A percentile compares a stretch with the other conserved stretches of the same genome.
Evolutionary conservation across 495 filamentous ascomycete species (phyloP).

Genomic region (Penicillium cinerascens): DNA sequence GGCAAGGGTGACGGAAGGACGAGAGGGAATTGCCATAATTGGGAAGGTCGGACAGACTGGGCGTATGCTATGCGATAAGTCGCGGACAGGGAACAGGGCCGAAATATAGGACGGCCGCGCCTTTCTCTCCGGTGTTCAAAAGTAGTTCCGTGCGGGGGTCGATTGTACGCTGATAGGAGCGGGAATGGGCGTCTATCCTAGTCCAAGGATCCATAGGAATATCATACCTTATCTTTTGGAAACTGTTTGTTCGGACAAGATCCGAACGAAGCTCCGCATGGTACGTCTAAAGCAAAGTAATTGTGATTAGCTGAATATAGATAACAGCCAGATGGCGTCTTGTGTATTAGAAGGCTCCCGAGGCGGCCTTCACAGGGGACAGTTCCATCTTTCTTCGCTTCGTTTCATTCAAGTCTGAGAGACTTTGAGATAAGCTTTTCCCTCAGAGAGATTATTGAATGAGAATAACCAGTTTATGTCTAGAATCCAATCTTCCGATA

Average conservation of each 20-base stretch:
- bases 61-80: neutral
- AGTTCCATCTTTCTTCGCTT: neutral
- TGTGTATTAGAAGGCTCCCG: neutral
- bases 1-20: slow-evolving; percentile 38
- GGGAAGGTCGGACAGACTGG: neutral
- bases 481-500: slow-evolving; percentile 23
- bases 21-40: slow-evolving; percentile 3
- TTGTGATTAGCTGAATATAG: neutral
- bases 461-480: neutral
- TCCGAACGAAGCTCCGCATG: slow-evolving; percentile 11
- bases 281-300: neutral
- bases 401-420: neutral
- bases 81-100: neutral
- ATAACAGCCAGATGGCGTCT: neutral
- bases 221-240: neutral
- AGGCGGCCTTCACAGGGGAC: neutral
- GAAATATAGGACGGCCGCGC: neutral
- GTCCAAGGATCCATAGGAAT: neutral
- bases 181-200: slow-evolving; percentile 12
- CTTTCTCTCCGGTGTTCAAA: slow-evolving; percentile 13
- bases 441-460: neutral
- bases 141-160: slow-evolving; percentile 22
- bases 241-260: slow-evolving; percentile 1
- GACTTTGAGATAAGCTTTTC: slow-evolving; percentile 21
- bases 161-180: slow-evolving; percentile 1